These are phyloP conservation scores for Mycena sp. DNA, from an alignment of 1,284 basidiomycete genomes.

Conservation along the genomic window DNA sequence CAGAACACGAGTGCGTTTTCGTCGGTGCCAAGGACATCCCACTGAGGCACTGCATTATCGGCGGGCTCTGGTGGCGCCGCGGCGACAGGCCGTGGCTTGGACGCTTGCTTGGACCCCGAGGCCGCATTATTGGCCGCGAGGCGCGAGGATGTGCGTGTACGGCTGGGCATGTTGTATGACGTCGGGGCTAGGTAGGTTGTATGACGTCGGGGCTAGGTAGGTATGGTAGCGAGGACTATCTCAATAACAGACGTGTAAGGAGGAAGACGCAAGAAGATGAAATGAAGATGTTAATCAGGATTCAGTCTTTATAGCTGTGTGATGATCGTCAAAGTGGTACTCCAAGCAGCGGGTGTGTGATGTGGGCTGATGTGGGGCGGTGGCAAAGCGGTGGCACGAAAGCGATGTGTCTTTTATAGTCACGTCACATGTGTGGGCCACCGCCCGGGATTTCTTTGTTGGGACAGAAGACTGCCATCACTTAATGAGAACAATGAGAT, in stretches of 20 bases:
- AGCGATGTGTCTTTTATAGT: constrained; percentile 16
- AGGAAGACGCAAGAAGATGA: not conserved
- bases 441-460: constrained; percentile 18
- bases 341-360: constrained; percentile 9
- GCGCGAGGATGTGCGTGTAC: constrained; percentile 17
- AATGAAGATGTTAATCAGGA: constrained; percentile 12
- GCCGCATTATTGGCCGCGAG: not conserved
- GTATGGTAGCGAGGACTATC: not conserved
- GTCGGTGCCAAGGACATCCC: constrained; percentile 30
- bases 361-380: constrained; percentile 16
- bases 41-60: constrained; percentile 1
- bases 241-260: not conserved
- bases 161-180: constrained; percentile 28
- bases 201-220: not conserved
- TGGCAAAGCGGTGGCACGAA: not conserved
- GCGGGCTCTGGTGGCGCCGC: not conserved
- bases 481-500: constrained; percentile 15
- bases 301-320: constrained; percentile 27
- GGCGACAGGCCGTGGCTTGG: constrained; percentile 9
- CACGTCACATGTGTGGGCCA: too few relatives aligned
- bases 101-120: constrained; percentile 2
- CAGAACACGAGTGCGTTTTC: constrained; percentile 40
- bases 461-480: constrained; percentile 15
- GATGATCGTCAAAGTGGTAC: constrained; percentile 4
- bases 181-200: not conserved